Base-by-base conservation (phyloP, 2,329 filamentous ascomycete genomes). In the Lecanosticta acicola region DNA sequence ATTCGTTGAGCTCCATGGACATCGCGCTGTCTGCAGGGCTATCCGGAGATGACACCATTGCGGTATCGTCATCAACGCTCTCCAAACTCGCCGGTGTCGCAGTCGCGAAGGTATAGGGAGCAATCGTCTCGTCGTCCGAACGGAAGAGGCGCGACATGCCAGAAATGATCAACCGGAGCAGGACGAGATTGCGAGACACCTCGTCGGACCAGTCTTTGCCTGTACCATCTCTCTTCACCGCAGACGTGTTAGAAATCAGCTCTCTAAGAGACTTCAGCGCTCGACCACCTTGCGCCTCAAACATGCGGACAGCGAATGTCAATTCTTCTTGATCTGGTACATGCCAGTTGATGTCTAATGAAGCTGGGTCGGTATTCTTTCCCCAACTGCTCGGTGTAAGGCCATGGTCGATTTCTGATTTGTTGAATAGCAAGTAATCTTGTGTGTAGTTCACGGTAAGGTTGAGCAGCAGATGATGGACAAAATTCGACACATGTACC, bases 171-270 rank as follows among this genome's bases (percentile, higher is more conserved):
- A 98, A 76, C 21, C 91, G 79, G 11, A 98, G 74, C 41, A 96
- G 83, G 10, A 91, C 87, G 46, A 98, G 76, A 55, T 95, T 88
- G 45, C 93, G 77, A 1, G 89, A 91, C 20, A 97, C 84, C 65
- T 98, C 94, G 64, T 98, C 93, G 0, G 91, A 96, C 93, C 93
- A 98, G 59, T 96, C 91, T 68, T 97, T 98, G 57, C 94, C 94
- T 65, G 91, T 95, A 32, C 93, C 93, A 56, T 90, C 91, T 46
- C 91, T 80, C 66, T 89, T 94, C 43, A 97, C 84, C 2, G 82
- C 84, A 1, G 89, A 84, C 29, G 84, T 79, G 37, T 87, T 83
- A 51, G 86, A 83, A 61, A 88, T 94, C n/a, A 98, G 76, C 5
- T 83, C 79, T 51, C 80, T 79, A 10, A 98, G 71, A 50, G 87